Evolutionary conservation across 768 basidiomycete genomes (phyloP).

Genomic region (Tricholoma bakamatsutake): DNA sequence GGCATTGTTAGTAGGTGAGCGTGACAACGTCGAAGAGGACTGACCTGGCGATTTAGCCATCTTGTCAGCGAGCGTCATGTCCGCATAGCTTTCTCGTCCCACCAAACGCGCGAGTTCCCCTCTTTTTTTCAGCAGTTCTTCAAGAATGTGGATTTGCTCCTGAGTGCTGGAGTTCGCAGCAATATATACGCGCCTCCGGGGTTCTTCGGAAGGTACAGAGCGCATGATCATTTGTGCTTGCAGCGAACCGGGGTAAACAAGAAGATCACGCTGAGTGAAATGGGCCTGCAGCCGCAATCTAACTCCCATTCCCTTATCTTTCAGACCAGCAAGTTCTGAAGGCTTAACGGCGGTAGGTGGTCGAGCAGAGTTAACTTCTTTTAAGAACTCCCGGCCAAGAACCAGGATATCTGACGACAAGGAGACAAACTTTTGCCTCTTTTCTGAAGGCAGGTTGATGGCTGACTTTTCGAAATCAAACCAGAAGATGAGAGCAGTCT

Average conservation of each 20-base stretch:
- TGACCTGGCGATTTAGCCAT: constrained; percentile 94
- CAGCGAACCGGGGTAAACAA: constrained; percentile 79
- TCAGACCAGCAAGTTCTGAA: constrained; percentile 64
- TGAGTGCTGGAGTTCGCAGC: constrained; percentile 73
- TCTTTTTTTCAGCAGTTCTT: constrained; percentile 67
- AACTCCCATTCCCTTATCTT: constrained; percentile 73
- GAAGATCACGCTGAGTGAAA: constrained; percentile 68
- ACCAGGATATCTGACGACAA: constrained; percentile 85
- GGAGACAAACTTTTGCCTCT: constrained; percentile 80
- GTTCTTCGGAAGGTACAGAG: constrained; percentile 79
- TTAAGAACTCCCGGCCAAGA: constrained; percentile 82
- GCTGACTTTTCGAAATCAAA: constrained; percentile 97
- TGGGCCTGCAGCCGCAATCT: constrained; percentile 69
- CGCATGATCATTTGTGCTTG: constrained; percentile 94
- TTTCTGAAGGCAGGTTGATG: constrained; percentile 74
- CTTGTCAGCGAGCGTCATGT: constrained; percentile 87
- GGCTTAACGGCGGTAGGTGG: constrained; percentile 65
- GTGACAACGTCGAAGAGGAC: constrained; percentile 13
- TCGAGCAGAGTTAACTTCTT: constrained; percentile 55
- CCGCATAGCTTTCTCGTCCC: constrained; percentile 80
- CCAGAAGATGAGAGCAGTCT: constrained; percentile 91
- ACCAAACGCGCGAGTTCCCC: constrained; percentile 81
- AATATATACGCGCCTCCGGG: constrained; percentile 76
- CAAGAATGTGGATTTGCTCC: constrained; percentile 72
- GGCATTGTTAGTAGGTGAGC: background rate